Evolutionary conservation across 2,329 filamentous ascomycete genomes (phyloP).

Genomic region (Ceratocystis diversiconidia): DNA sequence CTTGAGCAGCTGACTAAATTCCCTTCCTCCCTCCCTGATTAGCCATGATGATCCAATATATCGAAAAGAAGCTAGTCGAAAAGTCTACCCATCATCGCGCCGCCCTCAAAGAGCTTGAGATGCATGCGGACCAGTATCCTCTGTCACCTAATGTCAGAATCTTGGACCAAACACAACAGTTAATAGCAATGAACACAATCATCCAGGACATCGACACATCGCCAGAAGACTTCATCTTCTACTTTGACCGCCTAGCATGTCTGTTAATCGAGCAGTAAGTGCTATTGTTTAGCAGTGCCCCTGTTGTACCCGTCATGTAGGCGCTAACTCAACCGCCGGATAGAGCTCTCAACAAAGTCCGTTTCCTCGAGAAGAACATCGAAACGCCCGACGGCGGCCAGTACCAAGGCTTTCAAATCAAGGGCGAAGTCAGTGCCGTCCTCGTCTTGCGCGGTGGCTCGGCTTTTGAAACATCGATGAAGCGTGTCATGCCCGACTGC

Average conservation of each 20-base stretch:
- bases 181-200: slow-evolving; percentile 79
- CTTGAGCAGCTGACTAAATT: too few species aligned
- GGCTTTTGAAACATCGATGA: slow-evolving; percentile 73
- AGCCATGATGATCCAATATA: slow-evolving; percentile 90
- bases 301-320: slow-evolving; percentile 55
- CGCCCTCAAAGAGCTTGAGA: slow-evolving; percentile 62
- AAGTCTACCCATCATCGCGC: slow-evolving; percentile 75
- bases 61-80: slow-evolving; percentile 70
- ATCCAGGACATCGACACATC: slow-evolving; percentile 66
- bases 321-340: slow-evolving; percentile 12
- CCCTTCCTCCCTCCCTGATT: not conserved
- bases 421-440: slow-evolving; percentile 69
- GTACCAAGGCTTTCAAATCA: slow-evolving; percentile 58
- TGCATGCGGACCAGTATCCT: slow-evolving; percentile 54
- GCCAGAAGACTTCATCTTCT: slow-evolving; percentile 90
- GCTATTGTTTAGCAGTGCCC: slow-evolving; percentile 29
- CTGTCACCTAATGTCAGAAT: slow-evolving; percentile 63
- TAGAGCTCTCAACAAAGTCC: slow-evolving; percentile 63
- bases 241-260: slow-evolving; percentile 81
- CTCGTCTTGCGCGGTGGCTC: slow-evolving; percentile 80
- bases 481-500: slow-evolving; percentile 84
- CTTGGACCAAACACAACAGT: slow-evolving; percentile 62
- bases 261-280: slow-evolving; percentile 64
- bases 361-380: slow-evolving; percentile 50
- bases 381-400: slow-evolving; percentile 54